phyloP scores from a whole-genome alignment of 768 basidiomycete genomes.

The Tulasnella sp. region DNA sequence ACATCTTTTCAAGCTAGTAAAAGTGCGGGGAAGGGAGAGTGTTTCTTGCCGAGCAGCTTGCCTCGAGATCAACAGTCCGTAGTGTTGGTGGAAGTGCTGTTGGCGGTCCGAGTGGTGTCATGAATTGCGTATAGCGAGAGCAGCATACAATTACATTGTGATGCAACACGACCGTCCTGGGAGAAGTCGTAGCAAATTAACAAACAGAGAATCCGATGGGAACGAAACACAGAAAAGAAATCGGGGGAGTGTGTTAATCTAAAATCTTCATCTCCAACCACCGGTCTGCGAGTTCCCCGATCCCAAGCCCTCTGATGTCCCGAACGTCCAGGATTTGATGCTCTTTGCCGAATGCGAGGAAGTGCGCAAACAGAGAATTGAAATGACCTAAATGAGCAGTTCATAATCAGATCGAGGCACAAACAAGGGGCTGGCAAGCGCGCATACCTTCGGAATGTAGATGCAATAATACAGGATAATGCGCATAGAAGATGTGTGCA shows the following conservation, averaged over 20 bases:
- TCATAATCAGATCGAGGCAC: background rate
- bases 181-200: background rate
- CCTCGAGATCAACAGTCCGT: background rate
- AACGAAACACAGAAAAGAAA: background rate
- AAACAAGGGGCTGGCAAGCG: no score
- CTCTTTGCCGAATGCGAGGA: conserved; percentile 38
- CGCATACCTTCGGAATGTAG: conserved; percentile 31
- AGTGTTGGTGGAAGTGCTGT: background rate
- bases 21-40: background rate
- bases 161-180: background rate
- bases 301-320: conserved; percentile 78
- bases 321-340: conserved; percentile 59
- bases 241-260: conserved; percentile 29
- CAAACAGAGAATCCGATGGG: no score
- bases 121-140: background rate
- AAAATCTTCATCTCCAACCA: conserved; percentile 82
- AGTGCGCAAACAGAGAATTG: conserved; percentile 40
- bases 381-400: conserved; percentile 24
- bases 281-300: conserved; percentile 73
- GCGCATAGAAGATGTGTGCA: conserved; percentile 40
- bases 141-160: background rate
- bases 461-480: conserved; percentile 37
- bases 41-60: background rate
- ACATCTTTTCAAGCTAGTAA: background rate
- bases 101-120: background rate